Evolutionary conservation across 2,329 filamentous ascomycete genomes (phyloP), one percentile per base, ranked within the genome.

Genomic region (Rasamsonia emersonii): DNA sequence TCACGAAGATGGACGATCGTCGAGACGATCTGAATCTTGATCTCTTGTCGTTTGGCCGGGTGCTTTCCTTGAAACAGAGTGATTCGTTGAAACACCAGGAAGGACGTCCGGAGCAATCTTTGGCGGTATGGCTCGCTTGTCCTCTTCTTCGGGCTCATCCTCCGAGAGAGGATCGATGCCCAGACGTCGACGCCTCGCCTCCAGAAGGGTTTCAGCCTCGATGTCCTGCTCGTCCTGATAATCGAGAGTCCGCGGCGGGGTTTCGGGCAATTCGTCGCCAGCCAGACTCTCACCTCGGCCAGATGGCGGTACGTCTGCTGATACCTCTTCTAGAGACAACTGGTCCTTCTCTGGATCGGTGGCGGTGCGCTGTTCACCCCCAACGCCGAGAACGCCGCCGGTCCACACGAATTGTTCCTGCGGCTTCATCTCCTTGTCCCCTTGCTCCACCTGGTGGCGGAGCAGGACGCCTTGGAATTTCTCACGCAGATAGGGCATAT

Each of bases 401-500:
- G 53, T 56, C 53, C 53, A 56, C 4, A 52, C 49, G n/a, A 46
- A 50, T 31, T 40, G 39, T 5, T 47, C 36, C 15, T 30, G 25
- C 20, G 31, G 36, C 24, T 37, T 23, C 27, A 39, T 24, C 4
- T 33, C 25, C 10, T 35, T 32, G 27, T 56, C 46, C 3, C 43
- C 36, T 33, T 44, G 41, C 28, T 51, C 42, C 20, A 51, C 41
- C 13, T 45, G 51, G 27, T 45, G 36, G 8, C 60, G 58, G 24
- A 65, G 50, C n/a, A 65, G 43, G 18, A 56, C 42, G 15, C 51
- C 58, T 39, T 66, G 61, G 30, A 58, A 50, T 29, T 55, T 60
- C 9, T 65, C 62, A 18, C 50, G 54, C 18, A 58, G 35, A 32
- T 54, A 53, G 11, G 61, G 62, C 45, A 65, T 58, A 11, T 45